Conservation (phyloP, 2,329 filamentous ascomycete species). For the Diaporthe nobilis region DNA sequence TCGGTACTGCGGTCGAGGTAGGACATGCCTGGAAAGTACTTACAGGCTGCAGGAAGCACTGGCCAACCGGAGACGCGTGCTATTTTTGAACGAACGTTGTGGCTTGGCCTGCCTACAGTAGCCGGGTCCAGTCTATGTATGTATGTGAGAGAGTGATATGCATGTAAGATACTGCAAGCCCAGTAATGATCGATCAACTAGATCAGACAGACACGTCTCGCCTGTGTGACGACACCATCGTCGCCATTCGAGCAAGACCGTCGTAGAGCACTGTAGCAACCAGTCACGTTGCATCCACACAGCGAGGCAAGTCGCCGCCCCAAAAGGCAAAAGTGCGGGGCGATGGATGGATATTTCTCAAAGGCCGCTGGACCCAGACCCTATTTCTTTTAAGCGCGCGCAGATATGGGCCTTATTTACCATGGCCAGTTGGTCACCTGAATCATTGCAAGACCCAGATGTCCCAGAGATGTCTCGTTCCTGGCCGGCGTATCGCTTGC, state of each 20-base stretch:
- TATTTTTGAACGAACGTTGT: slow-evolving; percentile 23
- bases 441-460: not conserved
- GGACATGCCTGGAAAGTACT: not conserved
- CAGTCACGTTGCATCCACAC: not conserved
- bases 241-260: not conserved
- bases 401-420: not conserved
- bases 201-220: not conserved
- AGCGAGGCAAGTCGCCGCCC: not conserved
- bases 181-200: not conserved
- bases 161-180: not conserved
- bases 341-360: not conserved
- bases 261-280: not conserved
- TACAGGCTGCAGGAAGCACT: not conserved
- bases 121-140: not conserved
- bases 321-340: not conserved
- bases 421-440: not conserved
- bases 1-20: not conserved
- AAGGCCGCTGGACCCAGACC: not conserved
- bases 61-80: slow-evolving; percentile 13
- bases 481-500: slow-evolving; percentile 6
- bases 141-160: not conserved
- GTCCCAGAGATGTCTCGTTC: not conserved
- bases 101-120: slow-evolving; percentile 14
- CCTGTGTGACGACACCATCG: not conserved
- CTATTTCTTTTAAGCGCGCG: not conserved